A percentile compares a stretch with the other conserved stretches of the same genome.
These are phyloP conservation scores for Chrysoporthe puriensis DNA, from an alignment of 2,329 filamentous ascomycete genomes.

Conservation along the genomic window DNA sequence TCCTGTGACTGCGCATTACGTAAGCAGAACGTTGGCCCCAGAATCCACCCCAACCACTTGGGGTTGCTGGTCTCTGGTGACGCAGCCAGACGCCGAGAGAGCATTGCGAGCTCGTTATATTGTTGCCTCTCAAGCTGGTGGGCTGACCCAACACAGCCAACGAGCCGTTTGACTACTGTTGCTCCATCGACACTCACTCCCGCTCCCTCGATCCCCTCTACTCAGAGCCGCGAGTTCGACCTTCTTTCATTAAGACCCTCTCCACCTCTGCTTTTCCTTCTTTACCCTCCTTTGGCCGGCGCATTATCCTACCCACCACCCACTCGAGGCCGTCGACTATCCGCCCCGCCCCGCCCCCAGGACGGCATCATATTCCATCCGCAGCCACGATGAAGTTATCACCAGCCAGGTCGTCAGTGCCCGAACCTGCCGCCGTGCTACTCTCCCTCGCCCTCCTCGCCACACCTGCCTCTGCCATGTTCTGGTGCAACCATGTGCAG, in stretches of 20 bases:
- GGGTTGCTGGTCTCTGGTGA: neutral
- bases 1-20: neutral
- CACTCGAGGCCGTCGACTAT: constrained; percentile 1
- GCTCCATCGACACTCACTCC: neutral
- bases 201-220: neutral
- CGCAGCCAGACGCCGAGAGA: neutral
- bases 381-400: constrained; percentile 45
- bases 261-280: neutral
- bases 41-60: neutral
- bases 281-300: neutral
- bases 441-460: constrained; percentile 40
- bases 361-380: neutral
- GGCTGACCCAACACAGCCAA: neutral
- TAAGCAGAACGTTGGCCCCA: neutral
- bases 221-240: neutral
- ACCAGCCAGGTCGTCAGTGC: constrained; percentile 34
- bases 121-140: neutral
- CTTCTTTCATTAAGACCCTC: neutral
- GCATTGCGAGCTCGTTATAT: neutral
- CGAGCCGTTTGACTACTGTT: neutral
- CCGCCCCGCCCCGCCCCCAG: neutral
- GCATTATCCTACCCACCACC: neutral
- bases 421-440: constrained; percentile 43
- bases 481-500: constrained; percentile 66
- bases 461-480: constrained; percentile 48